A percentile compares a stretch with the other conserved stretches of the same genome.
Conservation (phyloP, 1,284 basidiomycete species). For the Calocybe gambosa region DNA sequence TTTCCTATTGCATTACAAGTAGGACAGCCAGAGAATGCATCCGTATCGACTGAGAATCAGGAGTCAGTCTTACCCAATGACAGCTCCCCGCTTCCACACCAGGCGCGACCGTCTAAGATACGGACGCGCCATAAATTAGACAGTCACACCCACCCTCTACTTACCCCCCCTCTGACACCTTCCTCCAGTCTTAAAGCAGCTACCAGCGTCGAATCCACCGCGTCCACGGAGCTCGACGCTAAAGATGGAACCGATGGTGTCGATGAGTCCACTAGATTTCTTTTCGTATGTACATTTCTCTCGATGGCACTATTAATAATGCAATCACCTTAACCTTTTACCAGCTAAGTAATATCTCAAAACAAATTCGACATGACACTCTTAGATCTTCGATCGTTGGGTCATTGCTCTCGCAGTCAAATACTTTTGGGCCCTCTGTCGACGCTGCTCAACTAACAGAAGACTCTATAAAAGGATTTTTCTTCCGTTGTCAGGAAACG, state of each 20-base stretch:
- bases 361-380: constrained; percentile 10
- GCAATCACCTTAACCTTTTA: no score
- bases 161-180: constrained; percentile 17
- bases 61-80: constrained; percentile 17
- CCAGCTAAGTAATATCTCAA: constrained; percentile 18
- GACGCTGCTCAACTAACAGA: constrained; percentile 8
- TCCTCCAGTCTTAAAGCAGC: constrained; percentile 18
- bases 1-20: background rate
- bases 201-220: constrained; percentile 14
- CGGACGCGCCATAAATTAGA: constrained; percentile 15
- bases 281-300: constrained; percentile 12
- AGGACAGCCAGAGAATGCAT: constrained; percentile 1
- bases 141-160: constrained; percentile 12
- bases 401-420: constrained; percentile 11
- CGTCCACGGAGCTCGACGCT: constrained; percentile 2
- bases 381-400: constrained; percentile 21
- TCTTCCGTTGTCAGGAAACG: constrained; percentile 39
- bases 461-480: constrained; percentile 43
- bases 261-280: constrained; percentile 14
- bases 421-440: background rate
- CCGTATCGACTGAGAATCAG: constrained; percentile 9
- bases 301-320: background rate
- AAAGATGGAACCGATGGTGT: constrained; percentile 1
- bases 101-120: constrained; percentile 12
- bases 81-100: constrained; percentile 3